Conservation (phyloP, 371 early-diverging fungal genomes). For the Apophysomyces variabilis region DNA sequence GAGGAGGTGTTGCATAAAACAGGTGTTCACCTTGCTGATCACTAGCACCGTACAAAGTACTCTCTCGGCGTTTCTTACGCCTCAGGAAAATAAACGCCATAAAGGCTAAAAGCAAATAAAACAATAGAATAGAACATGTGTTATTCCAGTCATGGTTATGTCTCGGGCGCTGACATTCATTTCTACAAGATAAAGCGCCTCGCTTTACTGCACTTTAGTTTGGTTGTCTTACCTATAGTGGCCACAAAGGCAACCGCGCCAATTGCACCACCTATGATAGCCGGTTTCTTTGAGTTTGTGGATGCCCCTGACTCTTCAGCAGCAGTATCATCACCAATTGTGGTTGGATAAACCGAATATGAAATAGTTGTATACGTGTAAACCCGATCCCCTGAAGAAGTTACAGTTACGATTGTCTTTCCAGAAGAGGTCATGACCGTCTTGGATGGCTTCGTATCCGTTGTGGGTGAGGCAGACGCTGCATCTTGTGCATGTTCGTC, state of each 20-base stretch:
- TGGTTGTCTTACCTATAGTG: not conserved
- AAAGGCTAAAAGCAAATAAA: not conserved
- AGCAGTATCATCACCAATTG: not conserved
- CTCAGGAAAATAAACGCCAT: constrained; percentile 1
- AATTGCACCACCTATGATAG: not conserved
- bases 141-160: too few species aligned
- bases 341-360: not conserved
- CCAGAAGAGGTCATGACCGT: constrained; percentile 6
- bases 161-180: not conserved
- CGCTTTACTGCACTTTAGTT: too few species aligned
- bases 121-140: too few species aligned
- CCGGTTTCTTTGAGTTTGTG: not conserved
- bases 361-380: constrained; percentile 4
- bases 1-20: constrained; percentile 9
- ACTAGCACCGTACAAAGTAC: constrained; percentile 1
- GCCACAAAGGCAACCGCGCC: not conserved
- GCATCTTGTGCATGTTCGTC: not conserved
- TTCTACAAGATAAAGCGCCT: not conserved
- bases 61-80: constrained; percentile 7
- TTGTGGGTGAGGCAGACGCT: not conserved
- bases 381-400: constrained; percentile 1
- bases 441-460: not conserved
- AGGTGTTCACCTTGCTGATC: constrained; percentile 10
- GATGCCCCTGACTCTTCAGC: not conserved
- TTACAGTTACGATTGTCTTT: not conserved